phyloP scores from a whole-genome alignment of 768 basidiomycete species.

The Boletus rufocinnamomeus region DNA sequence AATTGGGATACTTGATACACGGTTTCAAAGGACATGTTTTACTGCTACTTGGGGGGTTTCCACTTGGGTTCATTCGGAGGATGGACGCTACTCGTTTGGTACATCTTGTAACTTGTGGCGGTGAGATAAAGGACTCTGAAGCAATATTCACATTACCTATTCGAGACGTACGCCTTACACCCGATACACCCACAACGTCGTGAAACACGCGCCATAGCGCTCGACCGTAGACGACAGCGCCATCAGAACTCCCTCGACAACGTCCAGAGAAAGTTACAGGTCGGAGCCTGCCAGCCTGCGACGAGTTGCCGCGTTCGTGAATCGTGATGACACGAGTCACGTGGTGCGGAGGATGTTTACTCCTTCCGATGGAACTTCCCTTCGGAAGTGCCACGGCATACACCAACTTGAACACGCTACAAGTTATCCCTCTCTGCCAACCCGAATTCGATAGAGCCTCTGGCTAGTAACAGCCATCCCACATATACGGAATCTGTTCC shows the following conservation, averaged over 20 bases:
- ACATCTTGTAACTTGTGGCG: not conserved
- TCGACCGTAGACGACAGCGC: conserved; percentile 50
- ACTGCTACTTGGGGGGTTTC: not conserved
- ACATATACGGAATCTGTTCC: no score
- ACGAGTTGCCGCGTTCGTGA: conserved; percentile 35
- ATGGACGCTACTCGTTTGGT: not conserved
- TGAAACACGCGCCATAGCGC: conserved; percentile 55
- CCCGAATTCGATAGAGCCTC: no score
- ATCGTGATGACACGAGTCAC: conserved; percentile 34
- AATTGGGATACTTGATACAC: not conserved
- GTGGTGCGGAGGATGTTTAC: conserved; percentile 58
- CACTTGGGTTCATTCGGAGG: not conserved
- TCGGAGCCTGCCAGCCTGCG: conserved; percentile 42
- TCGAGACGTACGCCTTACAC: conserved; percentile 30
- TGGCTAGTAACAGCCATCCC: no score
- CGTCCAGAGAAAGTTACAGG: conserved; percentile 35
- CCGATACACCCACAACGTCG: conserved; percentile 47
- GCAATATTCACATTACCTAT: conserved; percentile 8
- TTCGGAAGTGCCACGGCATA: no score
- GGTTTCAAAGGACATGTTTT: not conserved
- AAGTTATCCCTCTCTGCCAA: no score
- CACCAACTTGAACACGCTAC: no score
- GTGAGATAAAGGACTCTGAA: not conserved
- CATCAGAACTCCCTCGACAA: conserved; percentile 58
- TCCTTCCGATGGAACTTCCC: no score